phyloP scores from a whole-genome alignment of 2,329 filamentous ascomycete species.

The Aspergillus eucalypticola region DNA sequence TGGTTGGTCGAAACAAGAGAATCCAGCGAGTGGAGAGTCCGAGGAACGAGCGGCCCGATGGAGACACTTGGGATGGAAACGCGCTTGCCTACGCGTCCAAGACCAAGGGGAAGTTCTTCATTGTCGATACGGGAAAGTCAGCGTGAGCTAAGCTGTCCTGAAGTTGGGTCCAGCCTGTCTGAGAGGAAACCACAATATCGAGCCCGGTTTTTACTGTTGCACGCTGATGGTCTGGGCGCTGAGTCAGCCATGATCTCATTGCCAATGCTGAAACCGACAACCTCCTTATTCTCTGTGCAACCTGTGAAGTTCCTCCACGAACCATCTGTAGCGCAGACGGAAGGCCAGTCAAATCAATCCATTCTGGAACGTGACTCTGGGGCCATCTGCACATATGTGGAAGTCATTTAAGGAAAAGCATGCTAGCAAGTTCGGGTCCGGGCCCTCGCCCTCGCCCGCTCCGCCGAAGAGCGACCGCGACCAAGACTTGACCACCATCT shows the following conservation, averaged over 20 bases:
- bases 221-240: slow-evolving; percentile 15
- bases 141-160: neutral
- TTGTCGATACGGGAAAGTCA: slow-evolving; percentile 58
- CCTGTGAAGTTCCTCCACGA: neutral
- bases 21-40: slow-evolving; percentile 45
- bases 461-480: slow-evolving; percentile 27
- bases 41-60: slow-evolving; percentile 40
- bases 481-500: slow-evolving; percentile 45
- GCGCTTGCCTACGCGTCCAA: slow-evolving; percentile 65
- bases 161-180: neutral
- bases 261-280: slow-evolving; percentile 9
- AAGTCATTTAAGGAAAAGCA: slow-evolving; percentile 37
- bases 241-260: slow-evolving; percentile 27
- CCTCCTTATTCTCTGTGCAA: slow-evolving; percentile 6
- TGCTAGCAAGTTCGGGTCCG: slow-evolving; percentile 31
- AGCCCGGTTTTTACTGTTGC: neutral
- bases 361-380: neutral
- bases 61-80: slow-evolving; percentile 67
- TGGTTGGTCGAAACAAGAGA: slow-evolving; percentile 46
- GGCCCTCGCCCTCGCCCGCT: slow-evolving; percentile 23
- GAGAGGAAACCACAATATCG: neutral
- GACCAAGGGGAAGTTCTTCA: slow-evolving; percentile 72
- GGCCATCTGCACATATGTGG: slow-evolving; percentile 26
- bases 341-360: neutral
- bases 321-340: neutral